Percentiles rank a stretch among this genome's conserved stretches.
Evolutionary conservation across 2,329 filamentous ascomycete genomes (phyloP).

Genomic region (Trichoderma sp.): DNA sequence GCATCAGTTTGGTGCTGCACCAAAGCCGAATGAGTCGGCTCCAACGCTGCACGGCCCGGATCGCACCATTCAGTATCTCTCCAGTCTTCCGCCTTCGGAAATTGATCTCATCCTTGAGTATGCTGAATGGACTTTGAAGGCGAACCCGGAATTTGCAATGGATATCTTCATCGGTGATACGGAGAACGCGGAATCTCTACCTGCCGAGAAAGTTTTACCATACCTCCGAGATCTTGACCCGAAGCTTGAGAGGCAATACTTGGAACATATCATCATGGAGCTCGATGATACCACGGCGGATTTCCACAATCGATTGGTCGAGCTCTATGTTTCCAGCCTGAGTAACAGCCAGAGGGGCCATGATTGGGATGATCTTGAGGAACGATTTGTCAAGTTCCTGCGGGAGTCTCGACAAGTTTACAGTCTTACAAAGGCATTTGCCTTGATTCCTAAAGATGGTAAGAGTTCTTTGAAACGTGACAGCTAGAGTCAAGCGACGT

Average conservation of each 20-base stretch:
- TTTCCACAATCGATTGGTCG: conserved; percentile 82
- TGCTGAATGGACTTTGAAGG: conserved; percentile 81
- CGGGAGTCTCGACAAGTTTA: conserved; percentile 74
- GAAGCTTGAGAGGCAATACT: conserved; percentile 75
- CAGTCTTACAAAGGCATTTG: conserved; percentile 76
- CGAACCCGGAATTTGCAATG: conserved; percentile 77
- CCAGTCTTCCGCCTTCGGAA: conserved; percentile 81
- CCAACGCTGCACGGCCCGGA: conserved; percentile 74
- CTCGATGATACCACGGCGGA: conserved; percentile 82
- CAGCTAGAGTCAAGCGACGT: not conserved
- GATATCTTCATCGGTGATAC: conserved; percentile 92
- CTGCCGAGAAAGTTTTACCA: conserved; percentile 72
- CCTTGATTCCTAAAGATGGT: conserved; percentile 79
- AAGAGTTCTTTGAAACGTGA: conserved; percentile 36
- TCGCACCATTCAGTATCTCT: conserved; percentile 86
- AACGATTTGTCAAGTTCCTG: conserved; percentile 74
- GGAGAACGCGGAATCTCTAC: conserved; percentile 89
- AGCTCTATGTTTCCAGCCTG: conserved; percentile 67
- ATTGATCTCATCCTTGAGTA: conserved; percentile 92
- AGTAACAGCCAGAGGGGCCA: conserved; percentile 48
- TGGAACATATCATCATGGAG: conserved; percentile 90
- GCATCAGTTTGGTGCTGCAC: conserved; percentile 73
- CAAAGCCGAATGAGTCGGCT: conserved; percentile 54
- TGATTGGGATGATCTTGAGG: conserved; percentile 62
- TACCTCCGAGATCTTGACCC: conserved; percentile 74